These are phyloP conservation scores for Orbilia oligospora DNA, from an alignment of 2,329 filamentous ascomycete genomes.

Conservation along the genomic window DNA sequence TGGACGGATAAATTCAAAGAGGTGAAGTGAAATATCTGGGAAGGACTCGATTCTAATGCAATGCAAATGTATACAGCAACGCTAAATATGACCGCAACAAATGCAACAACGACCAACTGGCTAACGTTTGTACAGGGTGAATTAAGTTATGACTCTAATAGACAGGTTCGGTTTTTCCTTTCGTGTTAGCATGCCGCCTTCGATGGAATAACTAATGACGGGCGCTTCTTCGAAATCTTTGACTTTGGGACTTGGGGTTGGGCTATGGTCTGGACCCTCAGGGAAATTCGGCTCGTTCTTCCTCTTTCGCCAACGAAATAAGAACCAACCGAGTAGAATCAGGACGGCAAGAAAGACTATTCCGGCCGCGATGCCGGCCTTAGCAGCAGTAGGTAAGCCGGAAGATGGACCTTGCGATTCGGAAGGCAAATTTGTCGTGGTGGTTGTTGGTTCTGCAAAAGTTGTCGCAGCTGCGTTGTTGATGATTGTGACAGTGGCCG, in stretches of 20 bases:
- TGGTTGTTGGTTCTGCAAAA: not conserved
- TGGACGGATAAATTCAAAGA: not conserved
- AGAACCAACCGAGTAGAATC: not conserved
- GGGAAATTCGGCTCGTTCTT: constrained; percentile 35
- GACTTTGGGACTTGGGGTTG: constrained; percentile 27
- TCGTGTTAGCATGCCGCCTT: constrained; percentile 33
- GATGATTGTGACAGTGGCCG: not conserved
- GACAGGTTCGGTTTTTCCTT: constrained; percentile 35
- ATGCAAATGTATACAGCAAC: not conserved
- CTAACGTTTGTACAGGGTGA: constrained; percentile 1
- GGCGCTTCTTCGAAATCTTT: constrained; percentile 35
- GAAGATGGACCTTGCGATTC: not conserved
- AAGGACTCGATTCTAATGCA: not conserved
- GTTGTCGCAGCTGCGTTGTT: constrained; percentile 4
- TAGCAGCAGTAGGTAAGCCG: constrained; percentile 28
- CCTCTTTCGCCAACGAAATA: constrained; percentile 36
- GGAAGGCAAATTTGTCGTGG: not conserved
- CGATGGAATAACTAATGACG: constrained; percentile 42
- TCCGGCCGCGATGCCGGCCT: constrained; percentile 30
- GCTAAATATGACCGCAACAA: not conserved
- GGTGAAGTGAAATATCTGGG: too few relatives aligned
- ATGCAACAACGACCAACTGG: not conserved
- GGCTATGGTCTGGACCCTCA: constrained; percentile 44
- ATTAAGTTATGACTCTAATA: not conserved
- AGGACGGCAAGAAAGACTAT: constrained; percentile 1